These are phyloP conservation scores for Xylaria sp. DNA, from an alignment of 2,329 filamentous ascomycete genomes.

Conservation along the genomic window DNA sequence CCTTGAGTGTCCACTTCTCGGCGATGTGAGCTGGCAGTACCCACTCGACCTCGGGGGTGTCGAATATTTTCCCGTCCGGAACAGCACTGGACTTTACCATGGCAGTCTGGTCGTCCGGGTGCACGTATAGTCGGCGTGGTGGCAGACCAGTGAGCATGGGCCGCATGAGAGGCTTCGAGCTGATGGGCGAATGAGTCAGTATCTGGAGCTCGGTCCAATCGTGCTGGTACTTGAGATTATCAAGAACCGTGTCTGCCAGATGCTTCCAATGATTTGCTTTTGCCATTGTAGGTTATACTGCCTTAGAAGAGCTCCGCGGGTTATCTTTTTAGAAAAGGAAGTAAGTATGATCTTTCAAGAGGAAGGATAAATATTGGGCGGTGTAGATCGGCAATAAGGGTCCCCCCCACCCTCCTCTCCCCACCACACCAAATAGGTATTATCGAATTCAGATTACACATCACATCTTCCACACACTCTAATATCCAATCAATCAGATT, in stretches of 20 bases:
- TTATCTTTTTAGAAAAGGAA: background rate
- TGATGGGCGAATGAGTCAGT: constrained; percentile 57
- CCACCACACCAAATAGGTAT: too few relatives aligned
- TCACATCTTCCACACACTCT: background rate
- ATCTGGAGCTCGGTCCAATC: constrained; percentile 74
- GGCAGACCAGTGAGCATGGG: constrained; percentile 78
- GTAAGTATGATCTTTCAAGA: background rate
- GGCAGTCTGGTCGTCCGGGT: constrained; percentile 84
- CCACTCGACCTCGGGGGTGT: constrained; percentile 75
- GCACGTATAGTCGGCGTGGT: constrained; percentile 77
- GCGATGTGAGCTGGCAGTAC: constrained; percentile 77
- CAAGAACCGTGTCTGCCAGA: constrained; percentile 70
- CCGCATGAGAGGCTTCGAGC: constrained; percentile 59
- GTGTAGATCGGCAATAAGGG: constrained; percentile 13
- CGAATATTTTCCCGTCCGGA: constrained; percentile 57
- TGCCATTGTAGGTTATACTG: constrained; percentile 40
- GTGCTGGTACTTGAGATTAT: constrained; percentile 81
- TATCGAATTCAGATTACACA: background rate
- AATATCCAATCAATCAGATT: background rate
- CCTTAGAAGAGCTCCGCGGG: background rate
- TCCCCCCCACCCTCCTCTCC: too few relatives aligned
- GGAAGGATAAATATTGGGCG: constrained; percentile 6
- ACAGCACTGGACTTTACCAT: constrained; percentile 71
- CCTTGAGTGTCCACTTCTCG: constrained; percentile 76
- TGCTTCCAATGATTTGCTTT: constrained; percentile 45